Evolutionary conservation across 2,329 filamentous ascomycete species (phyloP).

Genomic region (Exserohilum turcica): DNA sequence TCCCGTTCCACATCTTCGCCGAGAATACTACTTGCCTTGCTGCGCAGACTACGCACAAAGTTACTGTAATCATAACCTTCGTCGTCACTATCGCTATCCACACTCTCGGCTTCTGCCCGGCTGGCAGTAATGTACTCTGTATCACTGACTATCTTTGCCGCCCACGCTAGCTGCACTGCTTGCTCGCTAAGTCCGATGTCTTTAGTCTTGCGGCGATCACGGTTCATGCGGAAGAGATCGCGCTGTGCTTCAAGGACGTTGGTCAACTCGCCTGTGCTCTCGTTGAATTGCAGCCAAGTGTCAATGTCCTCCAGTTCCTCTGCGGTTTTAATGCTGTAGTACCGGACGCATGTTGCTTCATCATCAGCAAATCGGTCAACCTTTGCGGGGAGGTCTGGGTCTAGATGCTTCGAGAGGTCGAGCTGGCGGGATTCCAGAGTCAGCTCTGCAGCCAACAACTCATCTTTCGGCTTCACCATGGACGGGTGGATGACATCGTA

Average conservation of each 20-base stretch:
- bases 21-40: not conserved
- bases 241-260: conserved; percentile 23
- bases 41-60: conserved; percentile 1
- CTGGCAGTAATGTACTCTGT: conserved; percentile 1
- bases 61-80: conserved; percentile 12
- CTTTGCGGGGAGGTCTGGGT: not conserved
- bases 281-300: conserved; percentile 14
- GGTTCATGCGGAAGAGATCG: conserved; percentile 14
- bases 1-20: too few species aligned
- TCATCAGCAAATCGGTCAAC: conserved; percentile 8
- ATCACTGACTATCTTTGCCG: conserved; percentile 18
- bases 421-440: not conserved
- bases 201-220: conserved; percentile 8
- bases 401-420: not conserved
- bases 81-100: conserved; percentile 10
- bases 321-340: conserved; percentile 10
- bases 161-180: conserved; percentile 21
- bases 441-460: conserved; percentile 4
- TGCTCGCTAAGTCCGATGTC: conserved; percentile 1
- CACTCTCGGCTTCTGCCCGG: not conserved
- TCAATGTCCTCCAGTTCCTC: conserved; percentile 7
- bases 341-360: not conserved
- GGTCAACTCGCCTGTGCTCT: not conserved
- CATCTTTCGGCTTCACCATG: conserved; percentile 12
- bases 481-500: conserved; percentile 11